phyloP scores from a whole-genome alignment of 805 yeast species.

The Maudiozyma barnettii region DNA sequence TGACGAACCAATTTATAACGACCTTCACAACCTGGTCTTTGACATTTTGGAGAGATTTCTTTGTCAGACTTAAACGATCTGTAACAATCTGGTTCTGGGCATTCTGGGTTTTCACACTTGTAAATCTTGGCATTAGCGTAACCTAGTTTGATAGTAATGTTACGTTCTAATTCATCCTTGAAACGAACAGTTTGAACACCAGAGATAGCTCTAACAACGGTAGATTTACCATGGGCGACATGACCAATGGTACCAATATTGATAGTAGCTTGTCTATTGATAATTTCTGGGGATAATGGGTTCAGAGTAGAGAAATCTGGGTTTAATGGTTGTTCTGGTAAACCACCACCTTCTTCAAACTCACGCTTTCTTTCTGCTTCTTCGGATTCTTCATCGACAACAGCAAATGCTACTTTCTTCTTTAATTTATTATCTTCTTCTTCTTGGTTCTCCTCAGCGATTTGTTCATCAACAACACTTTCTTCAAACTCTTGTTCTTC shows the following conservation, averaged over 20 bases:
- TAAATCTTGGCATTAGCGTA: slow-evolving; percentile 98
- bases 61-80: slow-evolving; percentile 89
- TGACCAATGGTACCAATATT: slow-evolving; percentile 97
- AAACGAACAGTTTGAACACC: slow-evolving; percentile 99
- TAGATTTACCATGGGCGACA: slow-evolving; percentile 91
- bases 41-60: slow-evolving; percentile 90
- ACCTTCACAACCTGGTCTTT: slow-evolving; percentile 78
- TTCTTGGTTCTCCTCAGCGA: slow-evolving; percentile 25
- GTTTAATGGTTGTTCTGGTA: slow-evolving; percentile 89
- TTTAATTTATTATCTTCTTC: slow-evolving; percentile 38
- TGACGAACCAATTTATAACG: slow-evolving; percentile 88
- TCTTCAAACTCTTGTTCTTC: slow-evolving; percentile 33
- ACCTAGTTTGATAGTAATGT: slow-evolving; percentile 95
- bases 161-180: slow-evolving; percentile 98
- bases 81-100: slow-evolving; percentile 93
- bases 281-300: slow-evolving; percentile 89
- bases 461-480: slow-evolving; percentile 31
- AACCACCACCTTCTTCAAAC: slow-evolving; percentile 96
- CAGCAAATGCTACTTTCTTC: slow-evolving; percentile 79
- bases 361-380: slow-evolving; percentile 75
- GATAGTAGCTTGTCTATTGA: slow-evolving; percentile 97
- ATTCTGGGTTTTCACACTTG: slow-evolving; percentile 73
- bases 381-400: slow-evolving; percentile 54
- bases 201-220: slow-evolving; percentile 91
- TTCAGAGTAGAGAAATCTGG: slow-evolving; percentile 76